Evolutionary conservation across 2,329 filamentous ascomycete species (phyloP).

Genomic region (Lachnellula occidentalis): DNA sequence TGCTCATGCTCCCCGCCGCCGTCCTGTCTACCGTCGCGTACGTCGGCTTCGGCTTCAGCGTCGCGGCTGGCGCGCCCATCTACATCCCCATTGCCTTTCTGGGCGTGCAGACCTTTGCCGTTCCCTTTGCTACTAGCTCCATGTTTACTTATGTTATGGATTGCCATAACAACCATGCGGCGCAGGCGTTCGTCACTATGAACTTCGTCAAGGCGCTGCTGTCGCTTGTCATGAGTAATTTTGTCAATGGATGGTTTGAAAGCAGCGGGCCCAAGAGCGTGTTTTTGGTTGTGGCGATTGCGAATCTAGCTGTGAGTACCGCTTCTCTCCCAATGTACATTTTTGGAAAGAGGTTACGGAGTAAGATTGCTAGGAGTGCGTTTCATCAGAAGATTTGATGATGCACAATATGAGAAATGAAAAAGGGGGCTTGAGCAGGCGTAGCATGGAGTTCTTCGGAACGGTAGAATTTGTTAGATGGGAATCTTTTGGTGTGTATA

Average conservation of each 20-base stretch:
- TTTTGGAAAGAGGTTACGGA: constrained; percentile 30
- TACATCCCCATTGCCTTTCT: constrained; percentile 32
- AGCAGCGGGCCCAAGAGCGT: constrained; percentile 23
- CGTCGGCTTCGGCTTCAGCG: constrained; percentile 36
- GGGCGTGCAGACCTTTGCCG: constrained; percentile 32
- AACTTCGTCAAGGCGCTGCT: constrained; percentile 37
- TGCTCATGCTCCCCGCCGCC: constrained; percentile 33
- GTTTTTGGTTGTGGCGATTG: constrained; percentile 17
- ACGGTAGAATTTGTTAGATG: background rate
- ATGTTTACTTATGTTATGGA: constrained; percentile 38
- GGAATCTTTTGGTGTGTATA: background rate
- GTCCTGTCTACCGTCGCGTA: constrained; percentile 34
- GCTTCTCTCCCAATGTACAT: constrained; percentile 28
- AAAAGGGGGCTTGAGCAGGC: background rate
- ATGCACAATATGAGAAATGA: background rate
- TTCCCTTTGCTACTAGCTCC: constrained; percentile 35
- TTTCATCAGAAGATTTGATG: constrained; percentile 13
- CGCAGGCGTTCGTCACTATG: constrained; percentile 38
- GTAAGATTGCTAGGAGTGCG: constrained; percentile 18
- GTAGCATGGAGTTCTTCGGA: no score
- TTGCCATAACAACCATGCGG: constrained; percentile 35
- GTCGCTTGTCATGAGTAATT: constrained; percentile 28
- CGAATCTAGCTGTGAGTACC: constrained; percentile 16
- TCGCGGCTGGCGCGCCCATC: constrained; percentile 27
- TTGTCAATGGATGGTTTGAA: constrained; percentile 26